A percentile compares a stretch with the other conserved stretches of the same genome.
Evolutionary conservation across 352 stramenopile species (phyloP).

Genomic region (Phytophthora tentaculata): DNA sequence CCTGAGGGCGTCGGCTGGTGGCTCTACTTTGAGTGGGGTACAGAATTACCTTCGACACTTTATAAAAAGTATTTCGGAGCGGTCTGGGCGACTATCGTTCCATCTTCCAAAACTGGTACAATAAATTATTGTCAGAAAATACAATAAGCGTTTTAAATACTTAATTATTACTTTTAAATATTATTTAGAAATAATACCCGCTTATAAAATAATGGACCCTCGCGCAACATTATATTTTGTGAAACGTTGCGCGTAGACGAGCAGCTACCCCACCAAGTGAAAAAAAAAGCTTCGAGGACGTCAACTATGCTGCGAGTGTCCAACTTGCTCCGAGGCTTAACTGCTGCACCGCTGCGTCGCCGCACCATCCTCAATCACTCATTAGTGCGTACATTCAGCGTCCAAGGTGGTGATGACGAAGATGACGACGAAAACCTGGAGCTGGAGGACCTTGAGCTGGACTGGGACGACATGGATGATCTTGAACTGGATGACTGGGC

Average conservation of each 20-base stretch:
- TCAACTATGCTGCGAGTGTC: slow-evolving; percentile 66
- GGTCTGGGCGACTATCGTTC: too few relatives aligned
- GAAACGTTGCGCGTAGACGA: not conserved
- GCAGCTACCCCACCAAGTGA: not conserved
- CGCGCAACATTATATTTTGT: not conserved
- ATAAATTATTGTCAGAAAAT: too few relatives aligned
- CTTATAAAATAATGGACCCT: too few relatives aligned
- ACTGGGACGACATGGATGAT: slow-evolving; percentile 49
- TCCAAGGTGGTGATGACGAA: slow-evolving; percentile 25
- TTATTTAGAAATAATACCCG: too few relatives aligned
- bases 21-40: too few relatives aligned
- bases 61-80: too few relatives aligned
- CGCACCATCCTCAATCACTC: slow-evolving; percentile 17
- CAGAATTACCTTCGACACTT: too few relatives aligned
- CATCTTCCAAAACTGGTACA: not conserved
- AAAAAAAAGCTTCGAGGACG: too few relatives aligned
- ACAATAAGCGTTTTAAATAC: too few relatives aligned
- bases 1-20: too few relatives aligned
- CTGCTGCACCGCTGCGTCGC: slow-evolving; percentile 47
- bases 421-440: slow-evolving; percentile 56
- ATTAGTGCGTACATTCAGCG: slow-evolving; percentile 20
- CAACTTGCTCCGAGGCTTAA: slow-evolving; percentile 56
- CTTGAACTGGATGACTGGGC: slow-evolving; percentile 32
- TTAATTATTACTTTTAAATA: too few relatives aligned
- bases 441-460: slow-evolving; percentile 48